Conservation (phyloP, 2,329 filamentous ascomycete species). For the Penicillium brevicompactum region DNA sequence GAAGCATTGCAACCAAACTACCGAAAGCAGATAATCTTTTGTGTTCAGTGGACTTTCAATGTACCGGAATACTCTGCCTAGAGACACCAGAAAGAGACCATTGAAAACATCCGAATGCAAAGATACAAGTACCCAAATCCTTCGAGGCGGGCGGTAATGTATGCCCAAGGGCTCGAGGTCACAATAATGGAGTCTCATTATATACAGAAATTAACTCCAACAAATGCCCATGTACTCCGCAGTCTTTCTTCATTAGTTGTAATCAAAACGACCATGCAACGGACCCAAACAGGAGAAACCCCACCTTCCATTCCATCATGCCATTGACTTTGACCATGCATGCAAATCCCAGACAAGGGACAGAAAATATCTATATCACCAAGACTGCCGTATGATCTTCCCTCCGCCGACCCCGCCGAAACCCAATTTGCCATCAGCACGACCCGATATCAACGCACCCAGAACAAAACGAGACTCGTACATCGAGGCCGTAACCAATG, state of each 20-base stretch:
- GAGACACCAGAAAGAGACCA: too few species aligned
- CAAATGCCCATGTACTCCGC: too few species aligned
- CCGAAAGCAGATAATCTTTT: too few species aligned
- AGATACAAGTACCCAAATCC: too few species aligned
- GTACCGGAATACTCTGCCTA: too few species aligned
- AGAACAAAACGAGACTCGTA: not conserved
- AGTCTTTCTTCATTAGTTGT: not conserved
- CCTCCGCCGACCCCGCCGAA: not conserved
- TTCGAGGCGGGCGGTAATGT: too few species aligned
- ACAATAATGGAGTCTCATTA: too few species aligned
- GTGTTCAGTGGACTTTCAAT: too few species aligned
- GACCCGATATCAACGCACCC: not conserved
- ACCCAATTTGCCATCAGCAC: not conserved
- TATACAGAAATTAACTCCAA: too few species aligned
- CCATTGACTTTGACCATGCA: not conserved
- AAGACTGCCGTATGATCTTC: not conserved
- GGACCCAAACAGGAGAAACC: not conserved
- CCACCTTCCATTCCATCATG: not conserved
- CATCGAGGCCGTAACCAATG: not conserved
- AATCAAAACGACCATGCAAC: not conserved
- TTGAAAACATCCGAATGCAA: too few species aligned
- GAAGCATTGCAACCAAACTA: too few species aligned
- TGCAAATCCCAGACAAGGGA: not conserved
- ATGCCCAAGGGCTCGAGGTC: too few species aligned
- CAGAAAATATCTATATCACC: not conserved